Evolutionary conservation across 768 basidiomycete species (phyloP).

Genomic region (Russula dissimulans): DNA sequence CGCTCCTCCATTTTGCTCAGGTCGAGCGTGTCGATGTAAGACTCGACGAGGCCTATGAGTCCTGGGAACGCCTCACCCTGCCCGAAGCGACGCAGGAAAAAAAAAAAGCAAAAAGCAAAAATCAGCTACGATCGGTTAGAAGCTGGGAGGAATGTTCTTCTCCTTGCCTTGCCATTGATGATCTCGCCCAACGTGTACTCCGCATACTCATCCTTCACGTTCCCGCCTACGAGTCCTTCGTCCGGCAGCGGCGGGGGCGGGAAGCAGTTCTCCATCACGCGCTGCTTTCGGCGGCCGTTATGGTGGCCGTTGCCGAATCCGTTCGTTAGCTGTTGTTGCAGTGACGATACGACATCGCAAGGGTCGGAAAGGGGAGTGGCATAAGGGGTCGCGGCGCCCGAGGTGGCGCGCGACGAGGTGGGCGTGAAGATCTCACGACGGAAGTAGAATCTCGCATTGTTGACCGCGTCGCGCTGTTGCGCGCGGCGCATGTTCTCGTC

Average conservation of each 20-base stretch:
- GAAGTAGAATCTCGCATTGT: slow-evolving; percentile 78
- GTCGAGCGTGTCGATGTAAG: slow-evolving; percentile 83
- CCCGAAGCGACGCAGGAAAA: background rate
- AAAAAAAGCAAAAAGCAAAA: background rate
- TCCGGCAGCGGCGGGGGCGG: slow-evolving; percentile 47
- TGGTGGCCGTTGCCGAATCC: slow-evolving; percentile 11
- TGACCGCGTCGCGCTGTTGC: slow-evolving; percentile 72
- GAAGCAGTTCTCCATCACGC: slow-evolving; percentile 65
- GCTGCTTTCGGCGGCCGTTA: slow-evolving; percentile 37
- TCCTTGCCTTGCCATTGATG: slow-evolving; percentile 78
- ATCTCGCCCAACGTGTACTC: slow-evolving; percentile 91
- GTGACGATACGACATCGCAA: slow-evolving; percentile 26
- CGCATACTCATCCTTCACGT: slow-evolving; percentile 76
- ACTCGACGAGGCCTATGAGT: slow-evolving; percentile 67
- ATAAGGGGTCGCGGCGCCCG: slow-evolving; percentile 31
- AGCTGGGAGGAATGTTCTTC: background rate
- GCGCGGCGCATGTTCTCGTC: slow-evolving; percentile 95
- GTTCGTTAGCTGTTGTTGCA: slow-evolving; percentile 14
- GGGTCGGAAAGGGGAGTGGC: slow-evolving; percentile 10
- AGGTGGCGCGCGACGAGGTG: slow-evolving; percentile 27
- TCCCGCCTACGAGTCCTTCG: slow-evolving; percentile 32
- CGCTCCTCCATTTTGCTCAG: slow-evolving; percentile 48
- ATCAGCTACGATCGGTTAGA: background rate
- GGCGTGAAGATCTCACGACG: slow-evolving; percentile 72
- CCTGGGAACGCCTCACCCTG: slow-evolving; percentile 68